Evolutionary conservation across 192 early-diverging fungal species (phyloP).

Genomic region (Coemansia furcata): DNA sequence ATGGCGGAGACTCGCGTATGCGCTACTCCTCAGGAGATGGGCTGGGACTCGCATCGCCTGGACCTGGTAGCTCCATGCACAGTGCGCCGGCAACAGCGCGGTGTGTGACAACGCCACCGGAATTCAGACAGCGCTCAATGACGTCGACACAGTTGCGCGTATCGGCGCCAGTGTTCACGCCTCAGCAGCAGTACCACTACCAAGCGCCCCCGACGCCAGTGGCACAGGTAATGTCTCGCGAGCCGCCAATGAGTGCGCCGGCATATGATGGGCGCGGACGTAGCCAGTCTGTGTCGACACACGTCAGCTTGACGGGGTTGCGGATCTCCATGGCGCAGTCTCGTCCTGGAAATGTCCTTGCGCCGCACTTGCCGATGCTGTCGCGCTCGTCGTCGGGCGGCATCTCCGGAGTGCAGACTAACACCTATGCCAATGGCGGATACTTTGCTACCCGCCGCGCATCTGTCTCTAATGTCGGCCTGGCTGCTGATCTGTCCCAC

Average conservation of each 20-base stretch:
- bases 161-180: slow-evolving; percentile 9
- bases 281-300: slow-evolving; percentile 34
- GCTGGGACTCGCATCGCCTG: slow-evolving; percentile 20
- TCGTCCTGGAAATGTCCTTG: slow-evolving; percentile 35
- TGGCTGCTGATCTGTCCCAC: slow-evolving; percentile 47
- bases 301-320: slow-evolving; percentile 28
- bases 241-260: slow-evolving; percentile 14
- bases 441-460: slow-evolving; percentile 51
- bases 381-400: slow-evolving; percentile 6
- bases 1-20: not conserved
- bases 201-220: slow-evolving; percentile 1
- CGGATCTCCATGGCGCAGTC: slow-evolving; percentile 37
- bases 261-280: slow-evolving; percentile 17
- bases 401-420: slow-evolving; percentile 2
- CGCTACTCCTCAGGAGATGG: not conserved
- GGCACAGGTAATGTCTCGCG: not conserved
- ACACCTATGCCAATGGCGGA: slow-evolving; percentile 30
- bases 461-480: slow-evolving; percentile 36
- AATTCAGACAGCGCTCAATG: slow-evolving; percentile 29
- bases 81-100: not conserved
- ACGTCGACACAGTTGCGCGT: slow-evolving; percentile 31
- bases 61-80: not conserved
- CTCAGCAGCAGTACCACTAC: slow-evolving; percentile 14
- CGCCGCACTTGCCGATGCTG: slow-evolving; percentile 25
- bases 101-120: slow-evolving; percentile 9